Percentiles rank a stretch among this genome's conserved stretches.
phyloP scores from a whole-genome alignment of 2,329 filamentous ascomycete species.

The Verticillium albo-atrum region DNA sequence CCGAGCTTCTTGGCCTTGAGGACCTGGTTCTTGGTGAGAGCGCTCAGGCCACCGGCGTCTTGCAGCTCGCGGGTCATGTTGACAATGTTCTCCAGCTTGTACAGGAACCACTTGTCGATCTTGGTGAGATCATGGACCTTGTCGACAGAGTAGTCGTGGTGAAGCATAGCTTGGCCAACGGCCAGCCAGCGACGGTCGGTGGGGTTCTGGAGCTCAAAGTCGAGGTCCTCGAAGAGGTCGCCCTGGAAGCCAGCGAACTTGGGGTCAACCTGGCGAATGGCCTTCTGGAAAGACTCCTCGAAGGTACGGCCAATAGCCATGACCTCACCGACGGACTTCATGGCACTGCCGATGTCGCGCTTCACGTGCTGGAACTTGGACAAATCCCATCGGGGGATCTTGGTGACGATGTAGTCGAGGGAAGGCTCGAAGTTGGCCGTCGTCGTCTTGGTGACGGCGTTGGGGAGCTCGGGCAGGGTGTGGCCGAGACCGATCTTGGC shows the following conservation, averaged over 20 bases:
- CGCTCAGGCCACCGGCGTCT: conserved; percentile 75
- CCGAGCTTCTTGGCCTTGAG: conserved; percentile 94
- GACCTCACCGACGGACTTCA: conserved; percentile 99
- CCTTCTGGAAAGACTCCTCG: conserved; percentile 98
- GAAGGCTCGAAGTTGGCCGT: conserved; percentile 98
- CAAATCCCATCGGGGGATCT: conserved; percentile 97
- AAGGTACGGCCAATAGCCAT: conserved; percentile 99
- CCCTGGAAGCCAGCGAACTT: conserved; percentile 90
- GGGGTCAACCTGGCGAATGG: conserved; percentile 94
- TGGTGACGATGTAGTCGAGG: conserved; percentile 95
- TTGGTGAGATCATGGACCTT: conserved; percentile 90
- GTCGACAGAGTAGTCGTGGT: conserved; percentile 93
- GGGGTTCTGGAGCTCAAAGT: conserved; percentile 84
- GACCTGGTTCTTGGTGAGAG: conserved; percentile 83
- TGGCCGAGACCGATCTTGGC: conserved; percentile 98
- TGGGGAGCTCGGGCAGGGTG: conserved; percentile 90
- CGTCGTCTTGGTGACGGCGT: conserved; percentile 96
- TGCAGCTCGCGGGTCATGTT: conserved; percentile 84
- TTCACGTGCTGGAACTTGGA: conserved; percentile 99
- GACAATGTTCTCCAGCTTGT: conserved; percentile 97
- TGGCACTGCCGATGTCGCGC: conserved; percentile 92
- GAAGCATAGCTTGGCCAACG: conserved; percentile 95
- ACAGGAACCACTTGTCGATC: conserved; percentile 99
- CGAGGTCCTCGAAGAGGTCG: conserved; percentile 88
- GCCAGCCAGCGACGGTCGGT: conserved; percentile 97